Conservation (phyloP, 768 basidiomycete genomes). For the Tephrocybe sp. region DNA sequence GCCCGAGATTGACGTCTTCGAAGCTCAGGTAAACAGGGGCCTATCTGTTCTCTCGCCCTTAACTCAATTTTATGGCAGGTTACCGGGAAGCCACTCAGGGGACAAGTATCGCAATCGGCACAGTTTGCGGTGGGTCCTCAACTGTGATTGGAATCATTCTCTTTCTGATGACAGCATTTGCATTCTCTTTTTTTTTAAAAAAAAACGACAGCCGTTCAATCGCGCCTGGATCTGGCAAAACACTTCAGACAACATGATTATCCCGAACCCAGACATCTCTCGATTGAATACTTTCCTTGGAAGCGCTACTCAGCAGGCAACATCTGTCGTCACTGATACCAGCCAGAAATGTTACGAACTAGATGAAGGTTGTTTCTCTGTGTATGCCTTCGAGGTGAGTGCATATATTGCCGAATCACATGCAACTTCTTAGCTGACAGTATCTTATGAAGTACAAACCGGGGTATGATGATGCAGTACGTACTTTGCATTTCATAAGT, state of each 20-base stretch:
- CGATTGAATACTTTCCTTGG: conserved; percentile 63
- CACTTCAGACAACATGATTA: conserved; percentile 50
- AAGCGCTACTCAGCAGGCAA: conserved; percentile 70
- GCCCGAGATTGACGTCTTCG: conserved; percentile 87
- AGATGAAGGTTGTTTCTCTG: conserved; percentile 53
- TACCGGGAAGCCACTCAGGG: conserved; percentile 42
- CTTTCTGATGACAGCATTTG: too few species aligned
- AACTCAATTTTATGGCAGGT: conserved; percentile 31
- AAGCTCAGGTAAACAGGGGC: conserved; percentile 53
- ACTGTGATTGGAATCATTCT: not conserved
- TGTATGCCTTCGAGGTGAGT: conserved; percentile 73
- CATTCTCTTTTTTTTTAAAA: conserved; percentile 7
- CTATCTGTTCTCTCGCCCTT: not conserved
- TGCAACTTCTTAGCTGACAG: not conserved
- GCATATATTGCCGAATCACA: not conserved
- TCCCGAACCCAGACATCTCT: conserved; percentile 53
- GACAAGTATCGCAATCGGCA: conserved; percentile 75
- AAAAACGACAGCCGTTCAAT: conserved; percentile 59
- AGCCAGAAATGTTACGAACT: conserved; percentile 68
- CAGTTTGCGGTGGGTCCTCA: conserved; percentile 64
- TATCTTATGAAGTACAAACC: conserved; percentile 33
- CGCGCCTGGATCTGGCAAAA: conserved; percentile 67
- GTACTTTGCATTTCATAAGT: conserved; percentile 17
- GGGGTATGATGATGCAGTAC: conserved; percentile 59
- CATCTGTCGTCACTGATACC: conserved; percentile 68